Evolutionary conservation across 1,284 basidiomycete genomes (phyloP).

Genomic region (Volvariella volvacea): DNA sequence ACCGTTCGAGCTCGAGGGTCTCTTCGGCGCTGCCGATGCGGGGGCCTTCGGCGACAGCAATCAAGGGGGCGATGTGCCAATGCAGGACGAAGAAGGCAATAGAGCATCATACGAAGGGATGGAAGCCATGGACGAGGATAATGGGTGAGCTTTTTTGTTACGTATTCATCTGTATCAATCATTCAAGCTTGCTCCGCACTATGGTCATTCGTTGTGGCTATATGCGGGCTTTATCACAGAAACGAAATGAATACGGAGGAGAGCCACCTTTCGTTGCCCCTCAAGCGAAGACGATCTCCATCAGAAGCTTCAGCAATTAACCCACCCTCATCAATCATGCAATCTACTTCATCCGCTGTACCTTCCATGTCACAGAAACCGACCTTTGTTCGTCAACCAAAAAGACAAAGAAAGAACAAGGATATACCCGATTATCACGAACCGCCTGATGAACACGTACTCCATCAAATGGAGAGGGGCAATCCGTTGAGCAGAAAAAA

Average conservation of each 20-base stretch:
- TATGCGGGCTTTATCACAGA: constrained; percentile 8
- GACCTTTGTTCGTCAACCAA: constrained; percentile 38
- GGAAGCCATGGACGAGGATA: constrained; percentile 37
- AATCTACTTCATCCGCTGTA: neutral
- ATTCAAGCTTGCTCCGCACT: constrained; percentile 3
- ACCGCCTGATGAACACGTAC: constrained; percentile 33
- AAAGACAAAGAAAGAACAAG: constrained; percentile 50
- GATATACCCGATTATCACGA: constrained; percentile 44
- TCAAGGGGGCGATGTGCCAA: constrained; percentile 22
- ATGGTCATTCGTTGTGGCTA: constrained; percentile 7
- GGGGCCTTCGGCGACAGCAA: constrained; percentile 52
- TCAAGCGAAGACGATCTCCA: constrained; percentile 37
- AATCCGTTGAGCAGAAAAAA: constrained; percentile 53
- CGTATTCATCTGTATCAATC: constrained; percentile 6
- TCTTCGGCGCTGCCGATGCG: constrained; percentile 71
- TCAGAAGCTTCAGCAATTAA: constrained; percentile 17
- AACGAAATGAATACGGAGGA: constrained; percentile 39
- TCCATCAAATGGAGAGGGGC: constrained; percentile 35
- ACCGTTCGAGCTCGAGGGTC: constrained; percentile 68
- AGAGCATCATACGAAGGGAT: constrained; percentile 24
- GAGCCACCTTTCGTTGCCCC: constrained; percentile 25
- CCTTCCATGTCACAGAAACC: neutral
- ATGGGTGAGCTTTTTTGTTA: constrained; percentile 30
- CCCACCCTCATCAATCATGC: constrained; percentile 5
- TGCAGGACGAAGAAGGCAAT: constrained; percentile 33